These are phyloP conservation scores for Pontederia crassipes DNA, from an alignment of 176 grass and related monocot genomes.

Conservation along the genomic window DNA sequence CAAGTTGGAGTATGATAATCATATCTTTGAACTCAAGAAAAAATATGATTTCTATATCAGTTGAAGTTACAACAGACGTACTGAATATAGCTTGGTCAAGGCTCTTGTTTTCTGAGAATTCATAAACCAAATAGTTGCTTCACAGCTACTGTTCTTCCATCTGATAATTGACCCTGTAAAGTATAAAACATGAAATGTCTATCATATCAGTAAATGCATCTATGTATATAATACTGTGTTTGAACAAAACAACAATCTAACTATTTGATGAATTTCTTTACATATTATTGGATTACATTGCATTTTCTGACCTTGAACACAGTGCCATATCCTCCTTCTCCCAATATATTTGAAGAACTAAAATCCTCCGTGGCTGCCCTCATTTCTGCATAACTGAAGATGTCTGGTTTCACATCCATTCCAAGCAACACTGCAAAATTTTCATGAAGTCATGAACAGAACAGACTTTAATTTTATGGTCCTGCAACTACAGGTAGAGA, in stretches of 20 bases:
- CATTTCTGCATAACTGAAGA: slow-evolving; percentile 56
- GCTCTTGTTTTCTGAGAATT: too few species aligned
- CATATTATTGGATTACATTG: too few species aligned
- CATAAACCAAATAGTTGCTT: too few species aligned
- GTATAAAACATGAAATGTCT: too few species aligned
- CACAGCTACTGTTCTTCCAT: too few species aligned
- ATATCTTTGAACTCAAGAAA: neutral
- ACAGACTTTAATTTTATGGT: neutral
- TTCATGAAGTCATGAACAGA: neutral
- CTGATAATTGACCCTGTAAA: too few species aligned
- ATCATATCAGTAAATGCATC: too few species aligned
- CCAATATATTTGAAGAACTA: slow-evolving; percentile 49
- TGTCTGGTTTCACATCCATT: slow-evolving; percentile 44
- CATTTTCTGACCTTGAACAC: slow-evolving; percentile 47
- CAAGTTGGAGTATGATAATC: neutral
- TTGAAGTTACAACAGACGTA: too few species aligned
- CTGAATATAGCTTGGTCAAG: too few species aligned
- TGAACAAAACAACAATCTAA: neutral
- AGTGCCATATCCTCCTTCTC: slow-evolving; percentile 67
- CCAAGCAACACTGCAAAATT: slow-evolving; percentile 39
- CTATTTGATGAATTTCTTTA: slow-evolving; percentile 3
- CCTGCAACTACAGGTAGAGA: too few species aligned
- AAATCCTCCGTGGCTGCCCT: slow-evolving; percentile 56
- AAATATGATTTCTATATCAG: neutral
- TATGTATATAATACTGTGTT: neutral